Evolutionary conservation across 768 basidiomycete species (phyloP).

Genomic region (Leccinum fibrillosum): DNA sequence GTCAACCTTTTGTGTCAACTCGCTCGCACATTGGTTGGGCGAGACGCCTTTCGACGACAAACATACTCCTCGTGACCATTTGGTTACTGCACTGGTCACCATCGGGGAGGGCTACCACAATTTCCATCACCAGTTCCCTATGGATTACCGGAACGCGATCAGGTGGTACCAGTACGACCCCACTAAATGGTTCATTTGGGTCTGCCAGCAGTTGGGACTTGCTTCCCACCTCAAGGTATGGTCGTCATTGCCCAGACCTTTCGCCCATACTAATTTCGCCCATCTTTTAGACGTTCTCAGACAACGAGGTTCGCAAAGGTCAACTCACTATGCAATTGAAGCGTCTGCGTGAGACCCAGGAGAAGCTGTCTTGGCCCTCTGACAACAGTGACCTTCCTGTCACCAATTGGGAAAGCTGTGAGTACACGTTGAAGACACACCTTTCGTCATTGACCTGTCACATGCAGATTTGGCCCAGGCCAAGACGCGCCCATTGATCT

Average conservation of each 20-base stretch:
- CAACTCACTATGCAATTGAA: slow-evolving; percentile 94
- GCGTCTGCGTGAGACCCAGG: slow-evolving; percentile 75
- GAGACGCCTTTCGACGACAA: slow-evolving; percentile 94
- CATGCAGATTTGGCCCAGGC: slow-evolving; percentile 72
- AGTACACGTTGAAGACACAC: slow-evolving; percentile 20
- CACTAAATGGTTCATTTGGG: slow-evolving; percentile 84
- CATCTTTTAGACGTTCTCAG: slow-evolving; percentile 46
- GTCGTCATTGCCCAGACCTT: neutral
- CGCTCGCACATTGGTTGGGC: slow-evolving; percentile 94
- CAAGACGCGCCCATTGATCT: slow-evolving; percentile 74
- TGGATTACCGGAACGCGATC: slow-evolving; percentile 97
- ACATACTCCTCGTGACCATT: slow-evolving; percentile 87
- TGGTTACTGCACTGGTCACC: slow-evolving; percentile 85
- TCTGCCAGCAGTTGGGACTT: slow-evolving; percentile 46
- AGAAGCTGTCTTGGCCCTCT: slow-evolving; percentile 75
- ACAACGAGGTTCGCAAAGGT: slow-evolving; percentile 79
- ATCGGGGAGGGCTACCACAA: slow-evolving; percentile 98
- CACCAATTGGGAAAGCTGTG: slow-evolving; percentile 85
- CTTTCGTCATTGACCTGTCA: neutral
- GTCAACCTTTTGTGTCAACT: slow-evolving; percentile 98
- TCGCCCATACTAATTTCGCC: neutral
- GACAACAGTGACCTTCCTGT: slow-evolving; percentile 74
- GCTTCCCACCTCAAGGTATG: slow-evolving; percentile 54
- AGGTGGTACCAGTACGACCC: slow-evolving; percentile 90
- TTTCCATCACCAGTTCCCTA: slow-evolving; percentile 96